Conservation (phyloP, 345 rosid species). For the Hibiscus tridactylites region DNA sequence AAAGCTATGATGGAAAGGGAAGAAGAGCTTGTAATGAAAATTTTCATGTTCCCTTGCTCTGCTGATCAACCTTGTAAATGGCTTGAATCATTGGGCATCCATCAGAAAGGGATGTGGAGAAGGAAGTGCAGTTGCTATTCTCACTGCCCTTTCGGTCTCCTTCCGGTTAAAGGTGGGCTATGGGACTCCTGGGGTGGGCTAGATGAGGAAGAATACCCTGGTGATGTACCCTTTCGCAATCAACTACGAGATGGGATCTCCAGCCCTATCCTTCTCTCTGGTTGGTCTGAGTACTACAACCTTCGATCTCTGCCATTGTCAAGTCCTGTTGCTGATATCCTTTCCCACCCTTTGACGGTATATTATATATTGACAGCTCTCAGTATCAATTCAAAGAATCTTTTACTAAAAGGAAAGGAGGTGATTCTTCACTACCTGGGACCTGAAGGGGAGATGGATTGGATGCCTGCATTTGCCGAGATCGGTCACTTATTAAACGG, state of each 20-base stretch:
- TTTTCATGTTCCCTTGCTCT: conserved; percentile 35
- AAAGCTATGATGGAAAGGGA: conserved; percentile 55
- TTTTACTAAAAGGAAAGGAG: conserved; percentile 36
- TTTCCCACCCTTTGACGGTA: conserved; percentile 41
- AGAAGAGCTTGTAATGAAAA: conserved; percentile 46
- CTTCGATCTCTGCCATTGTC: conserved; percentile 36
- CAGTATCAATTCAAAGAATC: conserved; percentile 37
- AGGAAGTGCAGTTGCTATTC: conserved; percentile 49
- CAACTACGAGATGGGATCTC: conserved; percentile 19
- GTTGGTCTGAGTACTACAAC: conserved; percentile 52
- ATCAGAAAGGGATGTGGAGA: conserved; percentile 62
- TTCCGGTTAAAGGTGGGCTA: conserved; percentile 36
- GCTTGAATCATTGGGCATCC: conserved; percentile 43
- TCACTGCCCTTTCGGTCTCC: conserved; percentile 41
- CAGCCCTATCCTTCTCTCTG: conserved; percentile 36
- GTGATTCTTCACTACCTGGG: conserved; percentile 38
- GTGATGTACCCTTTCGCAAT: conserved; percentile 33
- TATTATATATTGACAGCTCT: conserved; percentile 46
- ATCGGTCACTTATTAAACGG: conserved; percentile 34
- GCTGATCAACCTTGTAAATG: conserved; percentile 46
- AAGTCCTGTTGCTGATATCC: conserved; percentile 49
- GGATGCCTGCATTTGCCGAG: conserved; percentile 31
- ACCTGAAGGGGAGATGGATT: conserved; percentile 36
- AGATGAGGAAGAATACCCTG: conserved; percentile 35
- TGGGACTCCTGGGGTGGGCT: conserved; percentile 53